Percentiles rank a stretch among this genome's conserved stretches.
Conservation (phyloP, 495 filamentous ascomycete genomes). For the Astrocystis sublimbata region DNA sequence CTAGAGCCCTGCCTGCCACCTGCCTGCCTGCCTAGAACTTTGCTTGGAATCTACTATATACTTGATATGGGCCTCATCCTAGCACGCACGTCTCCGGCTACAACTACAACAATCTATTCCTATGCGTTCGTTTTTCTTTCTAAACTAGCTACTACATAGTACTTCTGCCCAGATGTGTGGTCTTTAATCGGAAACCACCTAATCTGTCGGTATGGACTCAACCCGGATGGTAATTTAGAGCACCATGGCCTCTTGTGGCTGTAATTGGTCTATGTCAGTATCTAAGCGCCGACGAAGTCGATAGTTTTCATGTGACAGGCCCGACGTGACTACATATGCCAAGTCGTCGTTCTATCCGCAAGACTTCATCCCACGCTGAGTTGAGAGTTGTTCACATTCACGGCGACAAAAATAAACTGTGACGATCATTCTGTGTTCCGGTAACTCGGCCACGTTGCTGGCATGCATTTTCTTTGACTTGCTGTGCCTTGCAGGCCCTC, state of each 20-base stretch:
- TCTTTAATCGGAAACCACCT: slow-evolving; percentile 6
- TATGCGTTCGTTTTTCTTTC: too few relatives aligned
- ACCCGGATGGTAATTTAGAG: slow-evolving; percentile 18
- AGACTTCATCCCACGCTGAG: background rate
- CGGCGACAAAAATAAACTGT: background rate
- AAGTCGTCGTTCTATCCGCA: background rate
- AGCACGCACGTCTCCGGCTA: too few relatives aligned
- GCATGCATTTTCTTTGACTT: slow-evolving; percentile 4
- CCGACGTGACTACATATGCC: slow-evolving; percentile 13
- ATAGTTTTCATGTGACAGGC: slow-evolving; percentile 17
- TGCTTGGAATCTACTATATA: too few relatives aligned
- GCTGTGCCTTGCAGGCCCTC: background rate
- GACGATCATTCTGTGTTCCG: slow-evolving; percentile 4
- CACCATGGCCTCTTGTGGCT: slow-evolving; percentile 25
- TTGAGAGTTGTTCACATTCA: too few relatives aligned
- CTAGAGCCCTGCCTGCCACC: background rate
- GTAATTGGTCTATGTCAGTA: slow-evolving; percentile 21
- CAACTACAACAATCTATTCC: too few relatives aligned
- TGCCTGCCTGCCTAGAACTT: background rate
- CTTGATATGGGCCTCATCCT: too few relatives aligned
- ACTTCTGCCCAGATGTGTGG: background rate
- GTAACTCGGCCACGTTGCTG: slow-evolving; percentile 4
- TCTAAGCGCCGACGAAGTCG: slow-evolving; percentile 31
- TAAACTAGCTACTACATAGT: background rate
- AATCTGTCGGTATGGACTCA: slow-evolving; percentile 2